A percentile compares a stretch with the other conserved stretches of the same genome.
Conservation (phyloP, 2,329 filamentous ascomycete species). For the Zasmidium citrigriseum region DNA sequence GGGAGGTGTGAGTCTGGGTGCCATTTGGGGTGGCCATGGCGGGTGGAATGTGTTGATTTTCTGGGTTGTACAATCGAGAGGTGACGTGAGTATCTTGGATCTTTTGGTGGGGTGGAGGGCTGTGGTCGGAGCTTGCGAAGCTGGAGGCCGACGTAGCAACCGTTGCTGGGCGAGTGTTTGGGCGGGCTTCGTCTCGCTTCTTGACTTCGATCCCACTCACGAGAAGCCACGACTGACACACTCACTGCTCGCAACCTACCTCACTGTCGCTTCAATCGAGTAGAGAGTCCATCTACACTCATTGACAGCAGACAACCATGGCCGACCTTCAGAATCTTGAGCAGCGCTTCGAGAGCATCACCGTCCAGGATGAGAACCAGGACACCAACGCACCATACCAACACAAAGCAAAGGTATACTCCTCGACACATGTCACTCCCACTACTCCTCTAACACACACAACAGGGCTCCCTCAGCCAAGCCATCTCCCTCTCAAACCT, state of each 20-base stretch:
- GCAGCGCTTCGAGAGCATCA: constrained; percentile 84
- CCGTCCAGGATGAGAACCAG: constrained; percentile 84
- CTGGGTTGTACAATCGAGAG: background rate
- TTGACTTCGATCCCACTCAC: background rate
- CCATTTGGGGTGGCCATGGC: constrained; percentile 19
- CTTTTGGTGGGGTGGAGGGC: constrained; percentile 3
- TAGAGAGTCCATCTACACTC: constrained; percentile 13
- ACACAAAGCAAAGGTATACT: constrained; percentile 73
- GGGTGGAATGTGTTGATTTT: background rate
- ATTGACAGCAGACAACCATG: constrained; percentile 27
- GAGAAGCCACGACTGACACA: background rate
- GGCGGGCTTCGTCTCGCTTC: background rate
- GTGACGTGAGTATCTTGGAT: background rate
- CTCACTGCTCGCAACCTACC: background rate
- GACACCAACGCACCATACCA: constrained; percentile 51
- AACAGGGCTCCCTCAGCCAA: constrained; percentile 49
- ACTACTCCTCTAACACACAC: constrained; percentile 10
- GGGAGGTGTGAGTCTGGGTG: constrained; percentile 22
- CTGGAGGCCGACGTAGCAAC: constrained; percentile 11
- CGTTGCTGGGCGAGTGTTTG: constrained; percentile 5
- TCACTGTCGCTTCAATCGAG: constrained; percentile 8
- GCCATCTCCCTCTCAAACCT: constrained; percentile 52
- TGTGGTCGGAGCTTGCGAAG: constrained; percentile 3
- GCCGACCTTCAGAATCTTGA: constrained; percentile 73
- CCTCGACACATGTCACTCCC: constrained; percentile 21